Base-by-base conservation (phyloP, 768 basidiomycete species). In the Lactarius indigo region DNA sequence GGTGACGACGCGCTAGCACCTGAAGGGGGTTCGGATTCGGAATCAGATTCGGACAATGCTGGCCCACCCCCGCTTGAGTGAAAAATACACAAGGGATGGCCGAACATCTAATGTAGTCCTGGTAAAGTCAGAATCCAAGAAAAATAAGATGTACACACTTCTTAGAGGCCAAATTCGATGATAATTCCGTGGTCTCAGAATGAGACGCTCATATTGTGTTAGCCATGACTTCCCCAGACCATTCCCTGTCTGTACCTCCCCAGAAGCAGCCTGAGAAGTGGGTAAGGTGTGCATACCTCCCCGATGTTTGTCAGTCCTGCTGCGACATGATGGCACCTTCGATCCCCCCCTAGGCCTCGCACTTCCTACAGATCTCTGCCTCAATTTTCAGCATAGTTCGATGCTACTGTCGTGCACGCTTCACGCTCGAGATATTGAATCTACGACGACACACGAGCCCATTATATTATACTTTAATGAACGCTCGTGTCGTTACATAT, bases 61-160 rank as follows among this genome's bases (percentile, higher is more conserved):
- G 90, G 86, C 59, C 91, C 90, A 64, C 92, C 92, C 60, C 89
- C 91, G 71, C 87, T 94, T 57, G 92, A 93, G 78, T 56, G 37
- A 52, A 57, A 30, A 23, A 4, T 18, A 2, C 18, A 35, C 28
- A 54, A 31, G 15, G 20, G 56, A 55, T 30, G 52, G 31, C 33
- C 13, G 15, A 35, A 30, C 42, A 39, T 59, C 41, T 55, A 47
- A 26, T 33, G 33, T 64, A 31, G 39, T 47, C 26, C 58, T 60
- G 57, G 58, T 59, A 30, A 37, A 56, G 39, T 54, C 41, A 28
- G 57, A 50, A 57, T 41, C 12, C 10, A 26, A 62, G 28, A 68
- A 55, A 23, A 60, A 44, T n/a, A 44, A 26, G 44, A 35, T 66
- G 65, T 58, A 52, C 30, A 61, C 35, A 20, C 37, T 15, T 44